These are phyloP conservation scores for Suillus subalutaceus DNA, from an alignment of 768 basidiomycete genomes.

Conservation along the genomic window DNA sequence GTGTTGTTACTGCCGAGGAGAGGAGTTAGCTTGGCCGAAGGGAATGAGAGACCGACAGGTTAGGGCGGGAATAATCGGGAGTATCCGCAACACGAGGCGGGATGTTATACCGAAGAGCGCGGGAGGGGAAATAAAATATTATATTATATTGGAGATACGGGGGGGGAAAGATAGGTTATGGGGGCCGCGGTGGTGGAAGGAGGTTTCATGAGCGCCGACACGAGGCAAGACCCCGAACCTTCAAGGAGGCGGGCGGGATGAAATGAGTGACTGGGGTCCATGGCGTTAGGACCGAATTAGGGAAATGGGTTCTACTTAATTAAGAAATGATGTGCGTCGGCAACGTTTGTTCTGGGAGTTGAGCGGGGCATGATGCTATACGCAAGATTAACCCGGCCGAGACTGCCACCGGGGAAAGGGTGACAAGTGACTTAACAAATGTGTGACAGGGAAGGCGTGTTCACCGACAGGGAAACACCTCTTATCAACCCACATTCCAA, in stretches of 20 bases:
- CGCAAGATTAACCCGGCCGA: conserved; percentile 12
- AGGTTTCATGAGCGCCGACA: conserved; percentile 29
- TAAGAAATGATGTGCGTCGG: conserved; percentile 27
- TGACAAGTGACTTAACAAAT: conserved; percentile 7
- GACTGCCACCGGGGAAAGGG: conserved; percentile 7
- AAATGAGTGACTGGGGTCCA: conserved; percentile 25
- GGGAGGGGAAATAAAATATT: not conserved
- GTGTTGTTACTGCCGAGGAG: conserved; percentile 1
- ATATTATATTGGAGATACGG: not conserved
- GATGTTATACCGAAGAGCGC: conserved; percentile 4
- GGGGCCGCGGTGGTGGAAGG: conserved; percentile 6
- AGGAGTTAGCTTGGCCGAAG: not conserved
- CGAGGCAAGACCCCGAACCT: conserved; percentile 30
- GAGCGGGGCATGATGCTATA: conserved; percentile 11
- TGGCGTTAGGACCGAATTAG: conserved; percentile 20
- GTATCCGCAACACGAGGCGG: conserved; percentile 8
- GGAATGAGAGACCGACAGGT: conserved; percentile 1
- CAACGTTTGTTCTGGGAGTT: conserved; percentile 26
- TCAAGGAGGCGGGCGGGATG: conserved; percentile 5
- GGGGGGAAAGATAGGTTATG: not conserved
- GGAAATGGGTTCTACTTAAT: conserved; percentile 17
- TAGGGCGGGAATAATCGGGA: conserved; percentile 9
- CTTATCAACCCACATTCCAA: conserved; percentile 10
- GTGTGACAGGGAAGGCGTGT: conserved; percentile 9
- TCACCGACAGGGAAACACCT: conserved; percentile 10